phyloP scores from a whole-genome alignment of 257 asterid genomes.

The Salvia miltiorrhiza region DNA sequence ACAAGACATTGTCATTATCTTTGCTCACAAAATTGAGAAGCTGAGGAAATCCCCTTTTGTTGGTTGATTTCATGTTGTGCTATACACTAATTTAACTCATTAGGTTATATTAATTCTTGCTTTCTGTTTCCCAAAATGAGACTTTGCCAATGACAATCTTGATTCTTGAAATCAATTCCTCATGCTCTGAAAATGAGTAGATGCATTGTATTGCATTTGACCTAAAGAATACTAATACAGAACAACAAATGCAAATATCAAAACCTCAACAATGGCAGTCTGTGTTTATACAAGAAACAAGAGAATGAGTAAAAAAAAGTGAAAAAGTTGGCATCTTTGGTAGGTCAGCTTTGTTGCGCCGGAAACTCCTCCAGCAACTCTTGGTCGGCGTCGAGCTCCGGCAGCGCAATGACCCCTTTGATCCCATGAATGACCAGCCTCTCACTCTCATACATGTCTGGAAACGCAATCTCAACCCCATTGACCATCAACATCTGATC shows the following conservation, averaged over 20 bases:
- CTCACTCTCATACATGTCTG: conserved; percentile 58
- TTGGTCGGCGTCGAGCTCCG: conserved; percentile 35
- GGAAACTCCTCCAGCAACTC: conserved; percentile 18
- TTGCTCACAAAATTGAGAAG: conserved; percentile 50
- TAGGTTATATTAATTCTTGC: too few species aligned
- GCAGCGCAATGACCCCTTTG: conserved; percentile 38
- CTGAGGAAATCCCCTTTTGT: conserved; percentile 42
- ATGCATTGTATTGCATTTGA: too few species aligned
- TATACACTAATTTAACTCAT: too few species aligned
- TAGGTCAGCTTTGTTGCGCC: not conserved
- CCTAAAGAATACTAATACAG: not conserved
- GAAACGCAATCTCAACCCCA: conserved; percentile 53
- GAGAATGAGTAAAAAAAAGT: not conserved
- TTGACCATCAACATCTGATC: conserved; percentile 42
- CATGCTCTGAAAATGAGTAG: too few species aligned
- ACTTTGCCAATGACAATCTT: too few species aligned
- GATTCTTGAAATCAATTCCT: too few species aligned
- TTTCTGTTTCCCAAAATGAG: too few species aligned
- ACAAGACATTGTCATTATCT: conserved; percentile 34
- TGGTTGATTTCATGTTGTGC: conserved; percentile 14
- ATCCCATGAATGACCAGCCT: conserved; percentile 70
- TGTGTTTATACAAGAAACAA: not conserved
- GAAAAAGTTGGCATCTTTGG: too few species aligned
- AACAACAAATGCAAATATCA: not conserved
- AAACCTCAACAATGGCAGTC: too few species aligned